A percentile compares a stretch with the other conserved stretches of the same genome.
Evolutionary conservation across 352 stramenopile species (phyloP).

Genomic region (Lagenidium giganteum): DNA sequence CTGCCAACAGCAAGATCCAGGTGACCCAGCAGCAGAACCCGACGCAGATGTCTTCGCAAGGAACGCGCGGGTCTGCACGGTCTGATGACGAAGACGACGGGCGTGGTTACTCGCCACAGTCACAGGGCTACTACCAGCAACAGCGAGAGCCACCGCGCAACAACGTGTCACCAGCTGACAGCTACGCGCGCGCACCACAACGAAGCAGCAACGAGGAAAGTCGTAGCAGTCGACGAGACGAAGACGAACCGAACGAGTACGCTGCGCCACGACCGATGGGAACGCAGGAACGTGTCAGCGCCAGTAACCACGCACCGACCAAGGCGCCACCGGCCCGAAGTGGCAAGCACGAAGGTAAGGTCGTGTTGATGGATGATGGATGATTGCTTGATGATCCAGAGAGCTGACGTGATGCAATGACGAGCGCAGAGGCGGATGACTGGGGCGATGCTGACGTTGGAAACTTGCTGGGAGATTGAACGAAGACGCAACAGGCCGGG

Average conservation of each 20-base stretch:
- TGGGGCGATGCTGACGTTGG: constrained; percentile 78
- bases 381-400: constrained; percentile 5
- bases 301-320: constrained; percentile 17
- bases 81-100: constrained; percentile 26
- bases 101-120: constrained; percentile 9
- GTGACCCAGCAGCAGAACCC: constrained; percentile 18
- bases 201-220: constrained; percentile 11
- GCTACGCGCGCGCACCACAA: constrained; percentile 6
- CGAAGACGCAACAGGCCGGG: no score
- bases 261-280: constrained; percentile 27
- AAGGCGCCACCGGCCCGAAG: constrained; percentile 16
- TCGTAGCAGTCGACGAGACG: constrained; percentile 19
- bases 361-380: neutral
- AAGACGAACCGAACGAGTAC: constrained; percentile 31
- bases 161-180: constrained; percentile 11
- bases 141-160: constrained; percentile 23
- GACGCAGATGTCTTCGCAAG: constrained; percentile 13
- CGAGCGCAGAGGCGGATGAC: constrained; percentile 56
- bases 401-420: constrained; percentile 7
- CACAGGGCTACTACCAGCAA: constrained; percentile 11
- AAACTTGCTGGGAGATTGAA: constrained; percentile 65
- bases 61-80: constrained; percentile 13
- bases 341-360: constrained; percentile 53
- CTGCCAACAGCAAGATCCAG: constrained; percentile 31
- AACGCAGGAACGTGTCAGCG: constrained; percentile 22